Percentiles rank a stretch among this genome's conserved stretches.
Conservation (phyloP, 305 asterid species). For the Fraxinus angustifolia region DNA sequence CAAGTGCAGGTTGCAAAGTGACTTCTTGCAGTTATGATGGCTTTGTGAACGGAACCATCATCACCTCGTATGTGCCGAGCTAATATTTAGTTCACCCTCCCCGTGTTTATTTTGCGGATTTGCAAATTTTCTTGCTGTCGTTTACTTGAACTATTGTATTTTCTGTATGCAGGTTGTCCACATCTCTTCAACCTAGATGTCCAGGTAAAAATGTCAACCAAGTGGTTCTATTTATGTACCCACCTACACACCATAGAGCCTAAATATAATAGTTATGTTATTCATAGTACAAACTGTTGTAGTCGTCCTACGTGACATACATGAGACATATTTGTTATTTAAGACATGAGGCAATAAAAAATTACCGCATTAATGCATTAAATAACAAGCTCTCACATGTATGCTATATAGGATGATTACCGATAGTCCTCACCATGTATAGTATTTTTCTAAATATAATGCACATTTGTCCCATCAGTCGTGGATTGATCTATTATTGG, state of each 20-base stretch:
- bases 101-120: background rate
- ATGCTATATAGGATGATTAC: too few species aligned
- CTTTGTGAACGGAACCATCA: slow-evolving; percentile 71
- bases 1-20: slow-evolving; percentile 85
- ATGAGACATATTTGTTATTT: too few species aligned
- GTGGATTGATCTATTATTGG: background rate
- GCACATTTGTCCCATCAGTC: background rate
- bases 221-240: background rate
- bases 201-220: slow-evolving; percentile 53
- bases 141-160: background rate
- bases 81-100: background rate
- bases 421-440: too few species aligned
- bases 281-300: too few species aligned
- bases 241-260: background rate
- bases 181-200: slow-evolving; percentile 84
- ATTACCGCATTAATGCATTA: too few species aligned
- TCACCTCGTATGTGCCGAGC: slow-evolving; percentile 49
- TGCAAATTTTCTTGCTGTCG: background rate
- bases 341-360: too few species aligned
- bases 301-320: too few species aligned
- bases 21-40: slow-evolving; percentile 87
- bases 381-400: too few species aligned
- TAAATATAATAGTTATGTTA: too few species aligned
- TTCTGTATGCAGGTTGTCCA: slow-evolving; percentile 52
- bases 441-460: background rate